Evolutionary conservation across 768 basidiomycete species (phyloP), one percentile per base, ranked within the genome.

Genomic region (Panaeolus papilionaceus): DNA sequence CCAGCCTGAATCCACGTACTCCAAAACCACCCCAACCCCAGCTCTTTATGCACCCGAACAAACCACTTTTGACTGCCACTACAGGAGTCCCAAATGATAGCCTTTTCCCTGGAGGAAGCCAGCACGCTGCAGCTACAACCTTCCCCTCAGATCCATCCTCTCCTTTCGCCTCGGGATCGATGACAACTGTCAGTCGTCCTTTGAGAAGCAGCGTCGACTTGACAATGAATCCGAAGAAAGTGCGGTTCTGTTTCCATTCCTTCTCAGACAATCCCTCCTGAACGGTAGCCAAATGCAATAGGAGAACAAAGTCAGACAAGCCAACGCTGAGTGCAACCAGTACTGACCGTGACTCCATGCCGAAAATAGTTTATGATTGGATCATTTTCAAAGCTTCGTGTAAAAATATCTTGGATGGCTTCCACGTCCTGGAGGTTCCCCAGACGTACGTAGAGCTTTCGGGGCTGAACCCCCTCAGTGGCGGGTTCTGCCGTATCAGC

Each of bases 371-470:
- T 51, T n/a, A 51, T 51, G 6, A 51, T 51, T 51, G 47, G 47
- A 51, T 51, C 47, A 51, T 51, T 51, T 51, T 51, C n/a, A 51
- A 51, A 51, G 47, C 47, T 51, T 26, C 47, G n/a, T 9, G 18
- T 20, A 12, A 51, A 51, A 20, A 51, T 26, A 9, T 51, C 20
- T 51, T 51, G 47, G 26, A 51, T 51, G 20, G 20, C 47, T 26
- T 51, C 47, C 23, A 51, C 47, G 47, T 51, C 47, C 20, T 51
- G 47, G 20, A 51, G 4, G 26, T 2, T 51, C 8, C n/a, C 47
- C 12, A 51, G 20, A 26, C 47, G 47, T 10, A 51, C 47, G 23
- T 51, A 51, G 47, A 26, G 47, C 20, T 7, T 26, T 16, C 18
- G 3, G 16, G 42, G 16, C 42, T 44, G 42, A 16, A 2, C 42